Evolutionary conservation across 257 asterid species (phyloP), one percentile per base, ranked within the genome.

Genomic region (Ilex aquifolium): DNA sequence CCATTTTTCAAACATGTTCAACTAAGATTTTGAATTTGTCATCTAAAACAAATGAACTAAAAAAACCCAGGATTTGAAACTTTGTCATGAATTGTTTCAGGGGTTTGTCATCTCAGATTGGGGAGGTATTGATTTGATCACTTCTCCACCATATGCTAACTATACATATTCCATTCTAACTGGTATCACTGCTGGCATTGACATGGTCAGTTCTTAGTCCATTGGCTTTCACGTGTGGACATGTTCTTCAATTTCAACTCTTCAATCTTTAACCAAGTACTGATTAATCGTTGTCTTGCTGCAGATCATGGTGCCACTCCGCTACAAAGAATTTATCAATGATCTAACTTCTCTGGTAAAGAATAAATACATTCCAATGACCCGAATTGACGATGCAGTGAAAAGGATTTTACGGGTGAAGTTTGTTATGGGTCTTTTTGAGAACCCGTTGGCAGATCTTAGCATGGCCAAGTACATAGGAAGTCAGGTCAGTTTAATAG

Each of bases 371-470:
- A 46, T 87, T 40, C 68, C 82, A 32, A 77, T 85, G 67, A 71
- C 75, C 66, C 84, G 93, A 62, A 87, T 85, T 52, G 79, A 87
- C 7, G 95, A 87, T 74, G 93, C 95, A 16, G 95, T 87, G 63
- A 16, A 32, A 14, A 79, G 95, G 76, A 88, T 88, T 65, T 59
- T 83, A 40, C 65, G 88, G 63, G 91, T 88, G 46, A 88, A 88
- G 65, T 88, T 85, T 80, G 57, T 71, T 17, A 81, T 88, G 81
- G 94, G 94, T 8, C 75, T 85, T 4, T 88, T 88, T 53, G 95
- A 88, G 71, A 73, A 79, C 67, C 95, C 95, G 0, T 46, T 80
- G 73, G 80, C 87, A 5, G 88, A 88, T 69, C 74, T 77, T 70
- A 88, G 82, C 80, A 72, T 81, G 95, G 4, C 67, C 65, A 79